These are phyloP conservation scores for Colletotrichum tofieldiae DNA, from an alignment of 2,329 filamentous ascomycete genomes.

Conservation along the genomic window DNA sequence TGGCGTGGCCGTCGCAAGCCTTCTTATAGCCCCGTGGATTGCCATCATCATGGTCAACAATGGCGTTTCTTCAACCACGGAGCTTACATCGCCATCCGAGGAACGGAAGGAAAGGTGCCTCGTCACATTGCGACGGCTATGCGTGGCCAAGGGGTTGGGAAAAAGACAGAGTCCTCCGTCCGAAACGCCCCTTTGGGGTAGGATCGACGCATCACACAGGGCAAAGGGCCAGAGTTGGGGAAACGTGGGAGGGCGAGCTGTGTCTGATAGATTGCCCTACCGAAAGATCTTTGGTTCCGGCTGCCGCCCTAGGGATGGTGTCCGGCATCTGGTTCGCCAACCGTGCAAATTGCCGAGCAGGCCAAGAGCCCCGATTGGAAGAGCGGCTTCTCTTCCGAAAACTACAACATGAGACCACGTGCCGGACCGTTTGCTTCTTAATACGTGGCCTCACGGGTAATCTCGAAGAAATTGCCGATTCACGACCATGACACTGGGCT, in stretches of 20 bases:
- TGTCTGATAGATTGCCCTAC: slow-evolving; percentile 16
- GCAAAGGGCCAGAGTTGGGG: neutral
- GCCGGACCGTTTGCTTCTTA: neutral
- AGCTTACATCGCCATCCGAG: slow-evolving; percentile 14
- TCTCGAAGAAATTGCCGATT: neutral
- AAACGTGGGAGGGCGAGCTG: neutral
- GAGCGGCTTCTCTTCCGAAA: slow-evolving; percentile 23
- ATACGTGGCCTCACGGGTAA: slow-evolving; percentile 2
- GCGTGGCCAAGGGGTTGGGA: slow-evolving; percentile 3
- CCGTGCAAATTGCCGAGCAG: slow-evolving; percentile 14
- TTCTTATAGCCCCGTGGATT: neutral
- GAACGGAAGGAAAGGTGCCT: slow-evolving; percentile 29
- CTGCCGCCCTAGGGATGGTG: slow-evolving; percentile 1
- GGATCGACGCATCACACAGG: neutral
- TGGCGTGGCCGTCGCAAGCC: neutral
- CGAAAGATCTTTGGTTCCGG: neutral
- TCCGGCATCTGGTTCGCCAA: slow-evolving; percentile 12
- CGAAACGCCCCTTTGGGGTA: slow-evolving; percentile 12
- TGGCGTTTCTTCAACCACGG: neutral
- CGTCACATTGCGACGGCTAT: slow-evolving; percentile 11
- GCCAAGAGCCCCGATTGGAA: slow-evolving; percentile 35
- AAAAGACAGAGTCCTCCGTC: slow-evolving; percentile 2
- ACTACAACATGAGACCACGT: slow-evolving; percentile 4
- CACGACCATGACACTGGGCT: neutral
- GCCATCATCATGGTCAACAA: neutral